phyloP scores from a whole-genome alignment of 441 rosid genomes.

The Populus hybrid region DNA sequence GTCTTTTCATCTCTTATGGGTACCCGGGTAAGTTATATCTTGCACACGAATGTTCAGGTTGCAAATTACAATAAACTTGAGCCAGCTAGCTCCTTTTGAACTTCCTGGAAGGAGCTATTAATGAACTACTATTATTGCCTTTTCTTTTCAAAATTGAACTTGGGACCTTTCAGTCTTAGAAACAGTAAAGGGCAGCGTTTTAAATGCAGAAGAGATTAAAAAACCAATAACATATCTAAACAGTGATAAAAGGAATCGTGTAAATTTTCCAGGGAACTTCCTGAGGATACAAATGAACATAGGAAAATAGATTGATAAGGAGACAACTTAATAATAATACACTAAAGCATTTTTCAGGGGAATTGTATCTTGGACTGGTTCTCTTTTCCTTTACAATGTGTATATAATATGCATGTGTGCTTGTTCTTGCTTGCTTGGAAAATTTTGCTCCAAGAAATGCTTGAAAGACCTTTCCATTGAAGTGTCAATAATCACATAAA shows the following conservation, averaged over 20 bases:
- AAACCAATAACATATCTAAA: background rate
- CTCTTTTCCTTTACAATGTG: background rate
- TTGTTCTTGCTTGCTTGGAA: background rate
- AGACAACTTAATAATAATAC: background rate
- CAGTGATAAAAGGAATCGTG: background rate
- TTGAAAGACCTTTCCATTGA: background rate
- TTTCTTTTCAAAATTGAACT: background rate
- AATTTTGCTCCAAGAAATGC: background rate
- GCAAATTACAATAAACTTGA: background rate
- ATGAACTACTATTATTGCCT: too few relatives aligned
- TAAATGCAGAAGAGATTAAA: background rate
- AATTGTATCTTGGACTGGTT: background rate
- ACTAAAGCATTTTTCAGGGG: background rate
- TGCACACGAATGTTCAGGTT: background rate
- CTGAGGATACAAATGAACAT: too few relatives aligned
- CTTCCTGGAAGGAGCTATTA: background rate
- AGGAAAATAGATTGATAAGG: background rate
- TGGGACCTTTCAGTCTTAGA: background rate
- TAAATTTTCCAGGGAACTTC: background rate
- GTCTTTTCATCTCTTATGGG: conserved; percentile 87
- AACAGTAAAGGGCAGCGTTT: background rate
- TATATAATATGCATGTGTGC: background rate
- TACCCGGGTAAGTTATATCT: conserved; percentile 46
- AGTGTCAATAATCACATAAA: background rate
- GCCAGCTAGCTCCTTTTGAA: too few relatives aligned